These are phyloP conservation scores for Epicoccum sorghinum DNA, from an alignment of 2,329 filamentous ascomycete species.

Conservation along the genomic window DNA sequence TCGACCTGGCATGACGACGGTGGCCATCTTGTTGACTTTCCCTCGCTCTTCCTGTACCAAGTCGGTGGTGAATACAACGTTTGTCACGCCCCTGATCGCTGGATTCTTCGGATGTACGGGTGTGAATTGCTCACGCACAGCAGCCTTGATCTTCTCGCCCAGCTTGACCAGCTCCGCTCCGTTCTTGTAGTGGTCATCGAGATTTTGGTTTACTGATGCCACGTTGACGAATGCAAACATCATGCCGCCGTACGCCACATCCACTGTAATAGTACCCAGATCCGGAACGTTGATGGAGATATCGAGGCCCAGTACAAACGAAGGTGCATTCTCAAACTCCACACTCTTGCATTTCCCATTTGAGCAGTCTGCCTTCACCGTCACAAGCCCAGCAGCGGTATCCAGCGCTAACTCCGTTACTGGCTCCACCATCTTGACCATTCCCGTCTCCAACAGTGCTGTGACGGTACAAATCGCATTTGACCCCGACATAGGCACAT, in stretches of 20 bases:
- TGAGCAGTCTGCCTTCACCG: constrained; percentile 4
- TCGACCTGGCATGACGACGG: constrained; percentile 55
- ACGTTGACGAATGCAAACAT: constrained; percentile 53
- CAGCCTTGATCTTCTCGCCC: constrained; percentile 53
- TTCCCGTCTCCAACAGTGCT: constrained; percentile 56
- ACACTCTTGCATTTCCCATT: constrained; percentile 11
- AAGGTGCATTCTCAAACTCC: constrained; percentile 8
- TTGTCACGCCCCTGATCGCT: constrained; percentile 51
- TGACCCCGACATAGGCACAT: constrained; percentile 54
- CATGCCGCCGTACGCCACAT: constrained; percentile 58
- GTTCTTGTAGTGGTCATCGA: constrained; percentile 38
- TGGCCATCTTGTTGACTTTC: constrained; percentile 48
- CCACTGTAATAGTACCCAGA: constrained; percentile 49
- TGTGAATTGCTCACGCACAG: constrained; percentile 42
- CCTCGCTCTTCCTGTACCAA: constrained; percentile 23
- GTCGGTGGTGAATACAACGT: constrained; percentile 49
- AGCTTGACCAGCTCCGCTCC: constrained; percentile 49
- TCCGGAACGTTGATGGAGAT: constrained; percentile 51
- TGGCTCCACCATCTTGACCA: constrained; percentile 55
- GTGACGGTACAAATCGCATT: constrained; percentile 55
- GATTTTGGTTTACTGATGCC: constrained; percentile 42
- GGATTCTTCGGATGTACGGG: constrained; percentile 33
- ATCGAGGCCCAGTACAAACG: constrained; percentile 31
- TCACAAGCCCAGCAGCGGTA: constrained; percentile 52
- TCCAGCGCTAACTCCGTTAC: constrained; percentile 51